phyloP scores from a whole-genome alignment of 805 yeast species.

The Saturnispora dispora region DNA sequence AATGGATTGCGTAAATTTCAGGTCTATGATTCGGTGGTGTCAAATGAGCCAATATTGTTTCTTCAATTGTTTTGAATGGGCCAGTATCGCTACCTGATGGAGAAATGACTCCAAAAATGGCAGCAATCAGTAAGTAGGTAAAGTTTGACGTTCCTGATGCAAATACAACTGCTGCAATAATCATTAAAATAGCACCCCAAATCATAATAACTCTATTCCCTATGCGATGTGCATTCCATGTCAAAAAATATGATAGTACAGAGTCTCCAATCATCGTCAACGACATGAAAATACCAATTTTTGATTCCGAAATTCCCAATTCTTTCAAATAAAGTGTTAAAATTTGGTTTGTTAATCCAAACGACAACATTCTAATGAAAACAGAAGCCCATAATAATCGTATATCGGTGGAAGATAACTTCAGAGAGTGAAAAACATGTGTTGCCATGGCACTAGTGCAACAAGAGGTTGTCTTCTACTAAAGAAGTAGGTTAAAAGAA shows the following conservation, averaged over 20 bases:
- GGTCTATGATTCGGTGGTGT: slow-evolving; percentile 59
- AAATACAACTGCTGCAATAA: slow-evolving; percentile 55
- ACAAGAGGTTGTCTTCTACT: not conserved
- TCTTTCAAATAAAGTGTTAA: slow-evolving; percentile 56
- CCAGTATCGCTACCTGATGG: slow-evolving; percentile 90
- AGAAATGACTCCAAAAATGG: slow-evolving; percentile 76
- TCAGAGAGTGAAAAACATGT: slow-evolving; percentile 31
- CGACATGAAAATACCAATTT: slow-evolving; percentile 75
- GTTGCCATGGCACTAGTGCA: slow-evolving; percentile 1
- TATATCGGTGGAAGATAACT: slow-evolving; percentile 37
- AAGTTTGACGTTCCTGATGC: slow-evolving; percentile 43
- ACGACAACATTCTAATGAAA: slow-evolving; percentile 61
- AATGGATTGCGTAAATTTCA: slow-evolving; percentile 67
- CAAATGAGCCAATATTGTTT: slow-evolving; percentile 71
- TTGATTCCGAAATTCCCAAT: slow-evolving; percentile 43
- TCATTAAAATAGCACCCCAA: slow-evolving; percentile 60
- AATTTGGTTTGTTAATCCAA: slow-evolving; percentile 73
- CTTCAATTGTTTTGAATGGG: slow-evolving; percentile 82
- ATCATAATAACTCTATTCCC: slow-evolving; percentile 62
- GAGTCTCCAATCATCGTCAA: slow-evolving; percentile 76
- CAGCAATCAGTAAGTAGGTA: slow-evolving; percentile 52
- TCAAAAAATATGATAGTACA: slow-evolving; percentile 53
- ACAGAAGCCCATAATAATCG: slow-evolving; percentile 59
- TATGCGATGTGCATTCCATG: slow-evolving; percentile 66
- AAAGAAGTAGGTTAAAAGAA: not conserved